Evolutionary conservation across 345 rosid species (phyloP).

Genomic region (Eutrema yunnanense): DNA sequence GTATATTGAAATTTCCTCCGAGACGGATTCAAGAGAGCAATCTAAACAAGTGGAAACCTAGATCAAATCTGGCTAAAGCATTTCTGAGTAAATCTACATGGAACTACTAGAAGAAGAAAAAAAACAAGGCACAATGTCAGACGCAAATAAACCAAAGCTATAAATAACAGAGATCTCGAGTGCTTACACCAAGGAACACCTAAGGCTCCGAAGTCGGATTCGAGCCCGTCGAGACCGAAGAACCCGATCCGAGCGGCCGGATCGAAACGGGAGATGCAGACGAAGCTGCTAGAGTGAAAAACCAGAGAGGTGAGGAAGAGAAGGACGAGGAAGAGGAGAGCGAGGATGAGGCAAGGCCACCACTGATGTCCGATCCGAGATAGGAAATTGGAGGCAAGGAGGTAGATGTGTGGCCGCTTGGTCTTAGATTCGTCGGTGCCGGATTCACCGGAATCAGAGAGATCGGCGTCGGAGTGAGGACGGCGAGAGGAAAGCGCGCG

Average conservation of each 20-base stretch:
- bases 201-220: conserved; percentile 81
- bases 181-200: conserved; percentile 99
- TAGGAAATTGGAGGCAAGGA: conserved; percentile 42
- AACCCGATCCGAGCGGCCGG: conserved; percentile 63
- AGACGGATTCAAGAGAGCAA: neutral
- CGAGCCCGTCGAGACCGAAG: conserved; percentile 70
- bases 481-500: conserved; percentile 59
- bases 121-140: neutral
- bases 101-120: neutral
- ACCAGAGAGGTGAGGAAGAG: conserved; percentile 36
- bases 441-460: conserved; percentile 23
- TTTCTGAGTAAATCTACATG: neutral
- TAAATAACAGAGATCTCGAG: neutral
- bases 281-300: conserved; percentile 50
- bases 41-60: neutral
- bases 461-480: conserved; percentile 39
- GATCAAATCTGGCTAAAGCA: conserved; percentile 15
- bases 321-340: conserved; percentile 29
- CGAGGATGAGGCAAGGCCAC: conserved; percentile 47
- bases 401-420: conserved; percentile 49
- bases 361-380: conserved; percentile 41
- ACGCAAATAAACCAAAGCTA: neutral
- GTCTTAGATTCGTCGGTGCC: conserved; percentile 56
- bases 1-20: neutral
- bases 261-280: conserved; percentile 69